Conservation (phyloP, 257 asterid species). For the Solanum medicagineum region DNA sequence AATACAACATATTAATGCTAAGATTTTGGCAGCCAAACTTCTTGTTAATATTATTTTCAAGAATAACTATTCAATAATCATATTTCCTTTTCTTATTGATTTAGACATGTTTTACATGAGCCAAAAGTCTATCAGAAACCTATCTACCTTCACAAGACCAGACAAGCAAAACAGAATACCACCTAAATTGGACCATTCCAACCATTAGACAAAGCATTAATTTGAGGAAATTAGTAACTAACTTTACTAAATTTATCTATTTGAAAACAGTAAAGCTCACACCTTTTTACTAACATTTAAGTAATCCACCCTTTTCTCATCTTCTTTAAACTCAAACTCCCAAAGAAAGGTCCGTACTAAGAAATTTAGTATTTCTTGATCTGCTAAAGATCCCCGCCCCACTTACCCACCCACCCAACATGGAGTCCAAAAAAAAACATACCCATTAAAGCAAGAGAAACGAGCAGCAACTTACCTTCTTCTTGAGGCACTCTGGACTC, state of each 20-base stretch:
- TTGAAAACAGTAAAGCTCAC: neutral
- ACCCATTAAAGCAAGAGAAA: neutral
- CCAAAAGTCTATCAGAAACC: neutral
- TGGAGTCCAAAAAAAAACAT: neutral
- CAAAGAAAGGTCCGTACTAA: neutral
- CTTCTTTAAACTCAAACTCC: neutral
- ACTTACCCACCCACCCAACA: neutral
- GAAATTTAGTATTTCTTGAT: neutral
- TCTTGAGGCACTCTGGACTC: conserved; percentile 15
- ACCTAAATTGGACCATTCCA: neutral
- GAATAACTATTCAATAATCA: neutral
- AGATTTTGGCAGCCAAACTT: neutral
- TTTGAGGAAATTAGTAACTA: neutral
- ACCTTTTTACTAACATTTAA: neutral
- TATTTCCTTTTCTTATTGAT: neutral
- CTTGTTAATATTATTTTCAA: neutral
- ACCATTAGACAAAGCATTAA: neutral
- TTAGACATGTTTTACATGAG: neutral
- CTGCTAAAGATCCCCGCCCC: neutral
- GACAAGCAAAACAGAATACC: neutral
- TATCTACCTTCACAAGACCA: neutral
- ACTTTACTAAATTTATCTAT: neutral
- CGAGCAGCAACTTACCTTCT: conserved; percentile 8
- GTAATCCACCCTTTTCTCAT: neutral
- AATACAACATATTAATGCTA: neutral